A percentile compares a stretch with the other conserved stretches of the same genome.
phyloP scores from a whole-genome alignment of 768 basidiomycete genomes.

The Auriscalpium orientale region DNA sequence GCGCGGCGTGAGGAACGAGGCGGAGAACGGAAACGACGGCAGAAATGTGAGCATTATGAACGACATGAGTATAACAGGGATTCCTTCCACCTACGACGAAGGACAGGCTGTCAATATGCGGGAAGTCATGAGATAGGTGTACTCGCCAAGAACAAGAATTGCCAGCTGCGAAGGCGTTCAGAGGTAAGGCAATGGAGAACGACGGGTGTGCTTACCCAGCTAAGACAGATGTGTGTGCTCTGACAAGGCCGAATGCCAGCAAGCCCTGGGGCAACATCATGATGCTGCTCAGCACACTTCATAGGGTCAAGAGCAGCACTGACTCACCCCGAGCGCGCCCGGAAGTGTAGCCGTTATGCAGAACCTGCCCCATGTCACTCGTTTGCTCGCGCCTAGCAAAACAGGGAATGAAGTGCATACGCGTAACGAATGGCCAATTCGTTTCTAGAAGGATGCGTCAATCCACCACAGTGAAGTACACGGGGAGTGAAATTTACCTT shows the following conservation, averaged over 20 bases:
- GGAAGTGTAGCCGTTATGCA: slow-evolving; percentile 54
- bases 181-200: background rate
- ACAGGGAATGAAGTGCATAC: slow-evolving; percentile 16
- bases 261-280: slow-evolving; percentile 33
- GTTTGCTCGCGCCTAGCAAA: no score
- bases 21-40: slow-evolving; percentile 49
- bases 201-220: slow-evolving; percentile 25
- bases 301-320: no score
- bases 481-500: slow-evolving; percentile 6
- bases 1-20: slow-evolving; percentile 42
- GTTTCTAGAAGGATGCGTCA: slow-evolving; percentile 21
- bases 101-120: background rate
- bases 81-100: slow-evolving; percentile 40
- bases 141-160: slow-evolving; percentile 48
- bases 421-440: slow-evolving; percentile 46
- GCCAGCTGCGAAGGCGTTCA: slow-evolving; percentile 39
- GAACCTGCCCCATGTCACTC: slow-evolving; percentile 25
- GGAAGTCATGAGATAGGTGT: background rate
- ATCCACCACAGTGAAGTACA: no score
- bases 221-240: slow-evolving; percentile 39
- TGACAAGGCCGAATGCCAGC: slow-evolving; percentile 48
- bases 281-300: background rate
- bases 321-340: slow-evolving; percentile 43
- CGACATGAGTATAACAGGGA: slow-evolving; percentile 49
- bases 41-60: slow-evolving; percentile 39